Evolutionary conservation across 371 early-diverging fungal genomes (phyloP).

Genomic region (Blakeslea trispora): DNA sequence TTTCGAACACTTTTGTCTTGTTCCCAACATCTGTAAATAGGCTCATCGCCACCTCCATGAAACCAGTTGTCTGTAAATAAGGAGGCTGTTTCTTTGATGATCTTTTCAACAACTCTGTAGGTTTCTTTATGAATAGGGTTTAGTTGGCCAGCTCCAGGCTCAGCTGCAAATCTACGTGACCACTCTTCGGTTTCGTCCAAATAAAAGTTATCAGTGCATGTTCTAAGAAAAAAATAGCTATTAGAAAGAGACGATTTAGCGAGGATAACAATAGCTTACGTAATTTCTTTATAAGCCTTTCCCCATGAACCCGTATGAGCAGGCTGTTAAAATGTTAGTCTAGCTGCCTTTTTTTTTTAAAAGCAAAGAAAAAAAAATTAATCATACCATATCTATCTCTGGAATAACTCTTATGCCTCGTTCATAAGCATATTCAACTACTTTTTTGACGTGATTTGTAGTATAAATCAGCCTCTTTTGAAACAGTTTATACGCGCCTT

Average conservation of each 20-base stretch:
- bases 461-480: constrained; percentile 57
- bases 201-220: constrained; percentile 41
- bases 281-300: constrained; percentile 35
- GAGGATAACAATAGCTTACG: constrained; percentile 29
- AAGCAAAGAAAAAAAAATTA: background rate
- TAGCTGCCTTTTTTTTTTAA: background rate
- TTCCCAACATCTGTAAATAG: constrained; percentile 69
- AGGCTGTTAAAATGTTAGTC: constrained; percentile 38
- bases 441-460: constrained; percentile 56
- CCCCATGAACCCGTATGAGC: constrained; percentile 72
- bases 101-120: constrained; percentile 53
- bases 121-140: constrained; percentile 63
- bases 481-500: constrained; percentile 54
- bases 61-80: constrained; percentile 65
- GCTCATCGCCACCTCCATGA: constrained; percentile 77
- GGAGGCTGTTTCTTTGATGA: constrained; percentile 58
- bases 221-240: constrained; percentile 19
- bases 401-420: constrained; percentile 67
- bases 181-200: constrained; percentile 49
- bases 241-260: background rate
- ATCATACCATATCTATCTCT: constrained; percentile 75
- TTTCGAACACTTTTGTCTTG: constrained; percentile 38
- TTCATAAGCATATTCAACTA: constrained; percentile 63
- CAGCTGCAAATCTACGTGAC: constrained; percentile 57
- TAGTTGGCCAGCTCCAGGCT: constrained; percentile 76